phyloP scores from a whole-genome alignment of 2,329 filamentous ascomycete species.

The Ceratocystis papillata region DNA sequence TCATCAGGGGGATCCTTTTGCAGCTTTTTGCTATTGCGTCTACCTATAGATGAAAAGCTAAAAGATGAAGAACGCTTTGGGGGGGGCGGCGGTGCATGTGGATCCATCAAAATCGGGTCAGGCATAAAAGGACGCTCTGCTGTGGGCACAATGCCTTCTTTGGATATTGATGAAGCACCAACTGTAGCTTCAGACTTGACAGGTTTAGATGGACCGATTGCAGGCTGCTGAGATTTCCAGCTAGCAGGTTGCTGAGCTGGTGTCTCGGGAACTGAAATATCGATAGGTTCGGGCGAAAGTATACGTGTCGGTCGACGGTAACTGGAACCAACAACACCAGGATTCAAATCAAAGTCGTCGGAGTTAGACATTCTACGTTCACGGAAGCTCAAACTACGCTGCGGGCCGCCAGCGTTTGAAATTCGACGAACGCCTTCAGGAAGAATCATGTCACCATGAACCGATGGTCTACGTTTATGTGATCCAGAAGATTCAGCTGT shows the following conservation, averaged over 20 bases:
- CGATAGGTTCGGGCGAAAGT: conserved; percentile 11
- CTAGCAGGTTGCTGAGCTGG: not conserved
- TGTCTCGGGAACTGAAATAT: conserved; percentile 14
- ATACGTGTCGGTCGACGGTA: conserved; percentile 11
- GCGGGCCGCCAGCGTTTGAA: conserved; percentile 6
- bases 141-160: not conserved
- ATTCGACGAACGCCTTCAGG: conserved; percentile 12
- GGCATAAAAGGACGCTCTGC: conserved; percentile 22
- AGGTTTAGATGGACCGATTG: not conserved
- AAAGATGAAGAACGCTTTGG: conserved; percentile 29
- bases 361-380: conserved; percentile 17
- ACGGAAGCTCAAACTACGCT: conserved; percentile 18
- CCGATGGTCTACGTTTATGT: conserved; percentile 20
- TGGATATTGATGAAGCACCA: not conserved
- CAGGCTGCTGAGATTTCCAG: not conserved
- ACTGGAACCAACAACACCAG: conserved; percentile 14
- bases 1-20: conserved; percentile 49
- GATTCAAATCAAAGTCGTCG: conserved; percentile 8
- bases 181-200: not conserved
- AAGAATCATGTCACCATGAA: conserved; percentile 18
- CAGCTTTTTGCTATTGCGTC: conserved; percentile 48
- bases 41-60: conserved; percentile 34
- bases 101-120: conserved; percentile 24
- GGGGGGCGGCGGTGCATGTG: conserved; percentile 28
- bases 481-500: conserved; percentile 7